Evolutionary conservation across 139 green algal species (phyloP), one percentile per base, ranked within the genome.

Genomic region (Tetradesmus lagerheimii): DNA sequence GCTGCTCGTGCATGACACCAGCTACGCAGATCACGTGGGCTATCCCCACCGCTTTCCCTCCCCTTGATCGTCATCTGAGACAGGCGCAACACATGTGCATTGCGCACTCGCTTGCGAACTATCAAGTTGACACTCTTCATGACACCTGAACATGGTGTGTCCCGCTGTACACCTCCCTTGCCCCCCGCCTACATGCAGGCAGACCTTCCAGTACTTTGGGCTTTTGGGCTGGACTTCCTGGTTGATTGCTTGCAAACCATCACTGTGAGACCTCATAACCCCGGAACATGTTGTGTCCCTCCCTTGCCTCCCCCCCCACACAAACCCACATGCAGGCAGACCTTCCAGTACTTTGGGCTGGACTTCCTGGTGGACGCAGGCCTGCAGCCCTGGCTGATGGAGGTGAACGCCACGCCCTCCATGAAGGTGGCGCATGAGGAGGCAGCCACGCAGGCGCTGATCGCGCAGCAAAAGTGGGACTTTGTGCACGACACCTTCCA

Each of bases 141-240:
- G 11, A 8, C 1, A 18, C 16, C 23, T 27, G 20, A n/a, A 74
- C 3, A 76, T 23, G 12, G 12, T 14, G 4, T 62, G 12, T 20
- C n/a, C n/a, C n/a, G n/a, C n/a, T n/a, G n/a, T n/a, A n/a, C n/a
- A n/a, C 5, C 47, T 62, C 47, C 47, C 47, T 5, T 62, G 47
- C 12, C 11, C 20, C 39, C 43, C 78, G n/a, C n/a, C n/a, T n/a
- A n/a, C n/a, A n/a, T 86, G 79, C 86, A 90, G 86, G 83, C 85
- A 84, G 27, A 89, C 86, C n/a, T 93, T 93, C 53, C 92, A 94
- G 90, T 89, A 93, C 84, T n/a, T n/a, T n/a, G n/a, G n/a, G n/a
- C n/a, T n/a, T 92, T 96, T 41, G 94, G 94, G 2, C 86, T 96
- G 64, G 94, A 96, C 90, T 96, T 90, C 90, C 88, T 96, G 39